phyloP scores from a whole-genome alignment of 306 rosid species.

The Vicia faba region DNA sequence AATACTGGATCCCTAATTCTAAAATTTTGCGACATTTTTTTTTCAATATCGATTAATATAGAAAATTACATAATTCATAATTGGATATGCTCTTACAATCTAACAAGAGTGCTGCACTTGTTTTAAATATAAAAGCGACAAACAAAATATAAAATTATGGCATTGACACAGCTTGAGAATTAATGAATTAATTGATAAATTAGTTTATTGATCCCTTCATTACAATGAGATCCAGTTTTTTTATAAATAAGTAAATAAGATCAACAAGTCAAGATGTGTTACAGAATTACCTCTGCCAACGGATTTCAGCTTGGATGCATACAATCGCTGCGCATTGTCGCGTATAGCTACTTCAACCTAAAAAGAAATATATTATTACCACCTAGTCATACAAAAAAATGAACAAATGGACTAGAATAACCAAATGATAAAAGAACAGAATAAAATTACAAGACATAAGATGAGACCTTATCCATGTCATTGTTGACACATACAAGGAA shows the following conservation, averaged over 20 bases:
- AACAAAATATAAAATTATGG: slow-evolving; percentile 4
- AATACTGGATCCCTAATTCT: slow-evolving; percentile 1
- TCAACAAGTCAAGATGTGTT: not conserved
- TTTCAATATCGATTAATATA: not conserved
- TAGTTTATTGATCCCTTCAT: slow-evolving; percentile 2
- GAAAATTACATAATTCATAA: slow-evolving; percentile 14
- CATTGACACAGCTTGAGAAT: not conserved
- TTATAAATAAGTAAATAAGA: not conserved
- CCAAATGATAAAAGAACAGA: not conserved
- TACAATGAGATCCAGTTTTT: not conserved
- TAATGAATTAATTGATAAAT: not conserved
- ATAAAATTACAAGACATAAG: slow-evolving; percentile 19
- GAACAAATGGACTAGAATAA: not conserved
- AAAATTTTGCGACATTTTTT: not conserved
- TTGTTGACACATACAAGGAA: slow-evolving; percentile 8
- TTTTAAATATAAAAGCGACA: slow-evolving; percentile 5
- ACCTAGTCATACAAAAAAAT: slow-evolving; percentile 26
- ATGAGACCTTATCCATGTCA: slow-evolving; percentile 22
- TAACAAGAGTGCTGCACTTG: not conserved
- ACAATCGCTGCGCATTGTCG: slow-evolving; percentile 87
- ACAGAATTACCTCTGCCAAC: slow-evolving; percentile 71
- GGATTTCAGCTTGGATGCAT: slow-evolving; percentile 74
- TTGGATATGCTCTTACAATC: not conserved
- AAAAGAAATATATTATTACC: slow-evolving; percentile 26
- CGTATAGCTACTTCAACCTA: slow-evolving; percentile 94